A percentile compares a stretch with the other conserved stretches of the same genome.
These are phyloP conservation scores for Aethionema arabicum DNA, from an alignment of 345 rosid genomes.

Conservation along the genomic window DNA sequence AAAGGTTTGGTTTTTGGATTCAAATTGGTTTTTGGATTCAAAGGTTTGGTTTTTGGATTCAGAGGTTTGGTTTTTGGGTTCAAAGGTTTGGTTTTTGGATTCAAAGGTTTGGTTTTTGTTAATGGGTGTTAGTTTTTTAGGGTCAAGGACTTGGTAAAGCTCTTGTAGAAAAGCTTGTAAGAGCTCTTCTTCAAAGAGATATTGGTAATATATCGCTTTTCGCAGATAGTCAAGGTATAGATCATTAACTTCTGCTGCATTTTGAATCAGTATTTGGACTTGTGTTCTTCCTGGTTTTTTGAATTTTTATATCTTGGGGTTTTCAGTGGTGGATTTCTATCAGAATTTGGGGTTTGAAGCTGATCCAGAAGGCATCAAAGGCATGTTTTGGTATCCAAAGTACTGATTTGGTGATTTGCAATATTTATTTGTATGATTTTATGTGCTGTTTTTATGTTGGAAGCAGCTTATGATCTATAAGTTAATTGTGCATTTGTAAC, in stretches of 20 bases:
- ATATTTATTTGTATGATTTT: constrained; percentile 22
- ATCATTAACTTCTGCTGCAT: background rate
- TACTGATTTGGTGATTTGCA: constrained; percentile 36
- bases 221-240: constrained; percentile 90
- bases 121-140: constrained; percentile 41
- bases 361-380: constrained; percentile 97
- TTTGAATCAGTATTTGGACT: background rate
- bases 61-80: too few species aligned
- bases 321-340: constrained; percentile 93
- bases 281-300: constrained; percentile 18
- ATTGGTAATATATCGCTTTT: constrained; percentile 96
- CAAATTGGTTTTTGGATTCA: too few species aligned
- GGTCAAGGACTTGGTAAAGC: constrained; percentile 97
- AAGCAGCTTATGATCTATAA: background rate
- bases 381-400: constrained; percentile 97
- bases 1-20: constrained; percentile 8
- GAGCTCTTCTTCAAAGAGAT: constrained; percentile 86
- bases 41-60: too few species aligned
- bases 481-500: constrained; percentile 33
- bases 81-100: too few species aligned
- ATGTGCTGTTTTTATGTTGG: background rate
- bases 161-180: constrained; percentile 78
- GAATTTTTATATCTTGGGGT: background rate
- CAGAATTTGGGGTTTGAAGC: constrained; percentile 87
- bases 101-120: too few species aligned